Evolutionary conservation across 306 rosid genomes (phyloP).

Genomic region (Arachis stenosperma): DNA sequence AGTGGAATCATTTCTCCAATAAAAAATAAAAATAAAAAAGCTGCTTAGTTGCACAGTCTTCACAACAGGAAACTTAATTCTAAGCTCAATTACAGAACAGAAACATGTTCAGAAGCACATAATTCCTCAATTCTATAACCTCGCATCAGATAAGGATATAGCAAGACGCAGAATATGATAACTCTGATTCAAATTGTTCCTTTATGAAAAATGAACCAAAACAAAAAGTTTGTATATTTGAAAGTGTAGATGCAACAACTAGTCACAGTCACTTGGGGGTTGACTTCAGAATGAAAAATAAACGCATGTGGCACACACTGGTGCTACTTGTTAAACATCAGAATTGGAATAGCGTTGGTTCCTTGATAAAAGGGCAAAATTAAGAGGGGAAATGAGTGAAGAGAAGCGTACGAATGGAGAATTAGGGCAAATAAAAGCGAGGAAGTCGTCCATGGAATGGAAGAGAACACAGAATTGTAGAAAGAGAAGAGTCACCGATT

Average conservation of each 20-base stretch:
- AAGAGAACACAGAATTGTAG: background rate
- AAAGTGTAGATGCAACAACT: slow-evolving; percentile 21
- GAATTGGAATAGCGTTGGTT: background rate
- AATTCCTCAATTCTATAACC: slow-evolving; percentile 4
- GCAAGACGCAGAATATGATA: background rate
- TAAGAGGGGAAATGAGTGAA: background rate
- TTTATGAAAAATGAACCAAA: background rate
- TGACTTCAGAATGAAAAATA: background rate
- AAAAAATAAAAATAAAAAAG: background rate
- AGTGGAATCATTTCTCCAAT: background rate
- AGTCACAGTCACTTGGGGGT: background rate
- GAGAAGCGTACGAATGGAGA: slow-evolving; percentile 57
- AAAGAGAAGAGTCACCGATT: background rate
- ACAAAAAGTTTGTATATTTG: too few relatives aligned
- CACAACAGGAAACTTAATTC: slow-evolving; percentile 4
- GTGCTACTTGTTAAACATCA: slow-evolving; percentile 1
- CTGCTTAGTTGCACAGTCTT: background rate
- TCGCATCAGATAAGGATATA: slow-evolving; percentile 4
- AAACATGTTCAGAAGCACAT: slow-evolving; percentile 10
- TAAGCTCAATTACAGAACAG: slow-evolving; percentile 23
- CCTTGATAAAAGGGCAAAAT: background rate
- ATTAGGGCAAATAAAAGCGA: slow-evolving; percentile 62
- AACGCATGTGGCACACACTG: background rate
- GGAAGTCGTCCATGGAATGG: slow-evolving; percentile 51
- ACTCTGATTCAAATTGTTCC: background rate